phyloP scores from a whole-genome alignment of 2,329 filamentous ascomycete species.

The Penicillium freii region DNA sequence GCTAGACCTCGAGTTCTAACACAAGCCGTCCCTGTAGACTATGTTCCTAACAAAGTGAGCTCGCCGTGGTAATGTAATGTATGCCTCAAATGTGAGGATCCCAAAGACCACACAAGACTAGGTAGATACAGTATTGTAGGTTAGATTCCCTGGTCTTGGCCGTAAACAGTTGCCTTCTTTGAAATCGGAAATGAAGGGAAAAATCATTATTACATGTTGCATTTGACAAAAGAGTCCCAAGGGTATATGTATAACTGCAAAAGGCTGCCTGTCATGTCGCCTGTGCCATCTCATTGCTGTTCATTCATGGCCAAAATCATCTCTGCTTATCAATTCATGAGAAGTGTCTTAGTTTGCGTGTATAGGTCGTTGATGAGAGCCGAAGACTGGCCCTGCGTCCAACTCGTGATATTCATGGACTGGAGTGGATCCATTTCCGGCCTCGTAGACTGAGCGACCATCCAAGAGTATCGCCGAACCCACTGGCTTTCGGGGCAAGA shows the following conservation, averaged over 20 bases:
- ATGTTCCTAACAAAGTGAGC: neutral
- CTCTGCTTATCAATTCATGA: neutral
- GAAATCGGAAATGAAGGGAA: neutral
- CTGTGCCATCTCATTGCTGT: neutral
- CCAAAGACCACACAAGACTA: neutral
- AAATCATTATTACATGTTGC: neutral
- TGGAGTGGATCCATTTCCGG: constrained; percentile 8
- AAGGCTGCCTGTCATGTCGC: neutral
- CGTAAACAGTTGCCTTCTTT: neutral
- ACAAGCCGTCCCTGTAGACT: neutral
- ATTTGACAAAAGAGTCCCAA: neutral
- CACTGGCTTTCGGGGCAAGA: constrained; percentile 18
- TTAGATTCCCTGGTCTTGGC: neutral
- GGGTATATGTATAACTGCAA: neutral
- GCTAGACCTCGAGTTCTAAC: neutral
- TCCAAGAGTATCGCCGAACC: constrained; percentile 15
- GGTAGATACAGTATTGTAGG: neutral
- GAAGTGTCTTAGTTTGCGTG: neutral
- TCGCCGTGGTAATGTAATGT: too few relatives aligned
- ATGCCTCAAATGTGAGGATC: neutral
- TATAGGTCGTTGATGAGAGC: constrained; percentile 21
- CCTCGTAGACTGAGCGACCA: constrained; percentile 20
- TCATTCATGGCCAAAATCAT: neutral
- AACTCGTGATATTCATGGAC: constrained; percentile 18
- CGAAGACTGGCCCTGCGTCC: constrained; percentile 18